Evolutionary conservation across 202 grass and related monocot genomes (phyloP), one percentile per base, ranked within the genome.

Genomic region (Bolboschoenoplectus hybrid): DNA sequence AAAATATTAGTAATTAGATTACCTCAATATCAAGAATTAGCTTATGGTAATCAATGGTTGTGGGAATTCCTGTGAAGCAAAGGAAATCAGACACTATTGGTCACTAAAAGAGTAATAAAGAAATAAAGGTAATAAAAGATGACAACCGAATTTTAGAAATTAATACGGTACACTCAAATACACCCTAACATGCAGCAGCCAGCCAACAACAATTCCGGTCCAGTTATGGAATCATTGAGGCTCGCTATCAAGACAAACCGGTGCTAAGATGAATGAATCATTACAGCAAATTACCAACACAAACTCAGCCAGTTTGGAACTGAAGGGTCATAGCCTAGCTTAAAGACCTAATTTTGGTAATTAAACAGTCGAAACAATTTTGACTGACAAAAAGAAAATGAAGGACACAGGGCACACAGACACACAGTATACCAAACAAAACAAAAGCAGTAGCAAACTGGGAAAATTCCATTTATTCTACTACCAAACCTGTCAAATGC

Each of bases 41-140:
- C 66, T 91, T 91, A 88, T 91, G 89, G 82, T 91, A 91, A 11
- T 91, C 89, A 13, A 91, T 91, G 46, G 89, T 88, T 81, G 89
- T 91, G 44, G 89, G 89, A 38, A 91, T 64, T 82, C 89, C 89
- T 91, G 86, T 67, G 36, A 55, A 68, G 55, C 63, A 19, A 80
- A 84, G 19, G 47, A 73, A 89, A 39, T 45, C 44, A 52, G 52
- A 45, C 43, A 85, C 47, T 53, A 77, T 13, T 4, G 16, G 43
- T 58, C 69, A 76, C 34, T 77, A 77, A 50, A 50, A 20, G 45
- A 26, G 56, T 14, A 49, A 14, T 79, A 40, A 17, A 52, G 34
- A 57, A 76, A 76, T 75, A 32, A 78, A 79, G 14, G 44, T 74
- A 46, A 9, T 20, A 73, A 50, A 32, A 47, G 3, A 74, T 52